Evolutionary conservation across 1,284 basidiomycete genomes (phyloP), one percentile per base, ranked within the genome.

Genomic region (Trametes versicolor): DNA sequence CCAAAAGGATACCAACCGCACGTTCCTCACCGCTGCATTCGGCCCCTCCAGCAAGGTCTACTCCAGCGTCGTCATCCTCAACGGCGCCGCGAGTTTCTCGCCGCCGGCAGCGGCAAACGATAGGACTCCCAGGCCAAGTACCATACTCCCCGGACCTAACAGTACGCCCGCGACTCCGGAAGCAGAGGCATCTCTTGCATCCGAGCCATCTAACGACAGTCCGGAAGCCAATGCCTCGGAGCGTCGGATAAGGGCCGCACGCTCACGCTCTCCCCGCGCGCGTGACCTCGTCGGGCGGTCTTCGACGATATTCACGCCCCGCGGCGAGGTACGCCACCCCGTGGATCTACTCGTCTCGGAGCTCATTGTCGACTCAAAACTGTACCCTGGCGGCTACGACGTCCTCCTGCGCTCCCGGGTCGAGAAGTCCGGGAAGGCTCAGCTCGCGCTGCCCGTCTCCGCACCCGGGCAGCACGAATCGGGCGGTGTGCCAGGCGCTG

Each of bases 281-380:
- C 72, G 74, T 34, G 79, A 79, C 36, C 37, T 63, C 17, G 67
- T 69, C 51, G 66, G 75, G 63, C 76, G 79, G 32, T 74, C 77
- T 1, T 70, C 83, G 0, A 85, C 87, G 15, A 85, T 83, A 27
- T 90, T 92, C 70, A 89, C 86, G 0, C 61, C 82, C 57, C 87
- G 86, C 55, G 87, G 87, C 45, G 87, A 88, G 72, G 81, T 88
- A 61, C 83, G 81, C 58, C 80, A 81, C 41, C 78, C 82, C 12
- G 82, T 82, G 53, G 90, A 94, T 73, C 77, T 93, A 58, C 75
- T 93, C 23, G 85, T 93, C 19, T 85, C 85, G 17, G 93, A 94
- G 76, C 74, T 94, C 32, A 83, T 94, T 23, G 82, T 95, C 17
- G 93, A 94, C 77, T 87, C 90, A 61, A 91, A 89, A 74, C 79